Percentiles rank a stretch among this genome's conserved stretches.
These are phyloP conservation scores for Coemansia sp. DNA, from an alignment of 371 early-diverging fungal genomes.

Conservation along the genomic window DNA sequence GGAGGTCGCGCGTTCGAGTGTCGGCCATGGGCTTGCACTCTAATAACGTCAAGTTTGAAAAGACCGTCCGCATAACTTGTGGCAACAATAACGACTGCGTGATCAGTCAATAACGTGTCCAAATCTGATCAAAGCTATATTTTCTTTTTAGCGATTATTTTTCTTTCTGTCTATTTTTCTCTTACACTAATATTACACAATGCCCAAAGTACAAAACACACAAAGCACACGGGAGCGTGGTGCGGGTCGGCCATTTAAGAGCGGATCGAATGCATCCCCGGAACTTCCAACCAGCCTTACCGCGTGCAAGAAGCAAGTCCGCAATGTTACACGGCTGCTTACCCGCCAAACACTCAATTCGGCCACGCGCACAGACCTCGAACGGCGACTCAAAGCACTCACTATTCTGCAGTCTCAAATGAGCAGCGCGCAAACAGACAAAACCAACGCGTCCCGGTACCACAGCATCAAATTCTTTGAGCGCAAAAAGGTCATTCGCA, in stretches of 20 bases:
- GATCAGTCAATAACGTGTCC: not conserved
- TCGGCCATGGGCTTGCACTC: conserved; percentile 43
- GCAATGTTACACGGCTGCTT: conserved; percentile 22
- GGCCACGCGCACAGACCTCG: conserved; percentile 23
- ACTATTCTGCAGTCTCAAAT: conserved; percentile 15
- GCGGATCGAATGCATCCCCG: not conserved
- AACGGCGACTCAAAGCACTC: conserved; percentile 33
- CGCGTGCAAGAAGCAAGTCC: conserved; percentile 36
- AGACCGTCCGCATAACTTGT: conserved; percentile 30
- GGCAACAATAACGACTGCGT: conserved; percentile 21
- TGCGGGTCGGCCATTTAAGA: not conserved
- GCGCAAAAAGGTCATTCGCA: conserved; percentile 39
- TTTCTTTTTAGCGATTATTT: not conserved
- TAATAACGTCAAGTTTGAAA: conserved; percentile 36
- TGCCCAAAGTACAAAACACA: conserved; percentile 7
- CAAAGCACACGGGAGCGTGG: not conserved
- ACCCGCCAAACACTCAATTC: conserved; percentile 15
- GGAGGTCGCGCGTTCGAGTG: conserved; percentile 33
- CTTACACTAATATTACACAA: not conserved
- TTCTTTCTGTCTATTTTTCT: not conserved
- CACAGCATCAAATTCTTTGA: conserved; percentile 41
- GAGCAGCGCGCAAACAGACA: conserved; percentile 9
- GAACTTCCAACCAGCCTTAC: conserved; percentile 25
- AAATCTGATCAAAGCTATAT: not conserved
- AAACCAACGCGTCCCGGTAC: conserved; percentile 33